Evolutionary conservation across 495 filamentous ascomycete species (phyloP).

Genomic region (Xylaria bambusicola): DNA sequence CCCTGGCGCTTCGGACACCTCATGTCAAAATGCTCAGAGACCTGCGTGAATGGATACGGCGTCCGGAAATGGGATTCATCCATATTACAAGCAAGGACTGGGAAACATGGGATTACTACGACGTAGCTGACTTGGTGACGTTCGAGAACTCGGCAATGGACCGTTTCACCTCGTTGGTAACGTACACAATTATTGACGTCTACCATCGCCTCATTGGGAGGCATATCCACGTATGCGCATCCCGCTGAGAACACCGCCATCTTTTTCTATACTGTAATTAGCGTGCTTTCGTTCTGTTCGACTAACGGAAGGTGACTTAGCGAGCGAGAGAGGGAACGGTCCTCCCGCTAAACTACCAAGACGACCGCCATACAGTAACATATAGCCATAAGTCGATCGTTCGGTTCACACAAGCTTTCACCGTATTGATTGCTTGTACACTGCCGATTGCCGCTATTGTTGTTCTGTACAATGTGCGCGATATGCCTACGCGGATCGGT

Average conservation of each 20-base stretch:
- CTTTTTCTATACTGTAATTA: background rate
- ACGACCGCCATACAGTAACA: slow-evolving; percentile 9
- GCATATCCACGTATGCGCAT: slow-evolving; percentile 7
- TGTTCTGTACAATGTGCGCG: background rate
- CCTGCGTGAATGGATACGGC: slow-evolving; percentile 8
- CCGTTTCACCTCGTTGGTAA: slow-evolving; percentile 3
- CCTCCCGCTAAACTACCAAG: background rate
- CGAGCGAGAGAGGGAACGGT: background rate
- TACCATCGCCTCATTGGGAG: slow-evolving; percentile 7
- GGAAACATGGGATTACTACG: background rate
- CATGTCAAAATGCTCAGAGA: background rate
- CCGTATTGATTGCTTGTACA: slow-evolving; percentile 5
- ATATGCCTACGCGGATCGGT: slow-evolving; percentile 2
- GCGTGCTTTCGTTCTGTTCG: background rate
- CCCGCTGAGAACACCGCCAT: background rate
- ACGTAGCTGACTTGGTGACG: background rate
- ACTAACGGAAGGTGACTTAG: background rate
- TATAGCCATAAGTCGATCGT: slow-evolving; percentile 5
- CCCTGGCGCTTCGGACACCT: background rate
- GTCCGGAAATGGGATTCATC: slow-evolving; percentile 1
- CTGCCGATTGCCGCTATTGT: slow-evolving; percentile 8
- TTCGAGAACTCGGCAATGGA: slow-evolving; percentile 13
- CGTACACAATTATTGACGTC: slow-evolving; percentile 9
- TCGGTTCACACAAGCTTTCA: slow-evolving; percentile 1
- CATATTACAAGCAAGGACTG: background rate